Percentiles rank a stretch among this genome's conserved stretches.
Evolutionary conservation across 73 alveolate genomes (phyloP).

Genomic region (Stentor coeruleus): DNA sequence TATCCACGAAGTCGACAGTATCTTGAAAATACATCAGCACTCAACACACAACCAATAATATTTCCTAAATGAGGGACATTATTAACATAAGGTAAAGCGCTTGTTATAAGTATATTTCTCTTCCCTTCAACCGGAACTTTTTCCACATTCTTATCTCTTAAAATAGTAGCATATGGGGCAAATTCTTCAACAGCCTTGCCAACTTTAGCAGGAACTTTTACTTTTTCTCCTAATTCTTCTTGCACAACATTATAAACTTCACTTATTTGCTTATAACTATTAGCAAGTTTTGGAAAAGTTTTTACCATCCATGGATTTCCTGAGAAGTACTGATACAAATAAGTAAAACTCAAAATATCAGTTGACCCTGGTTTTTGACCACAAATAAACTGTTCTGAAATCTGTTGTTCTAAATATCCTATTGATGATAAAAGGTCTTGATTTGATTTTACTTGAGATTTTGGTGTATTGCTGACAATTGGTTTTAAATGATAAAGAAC

Average conservation of each 20-base stretch:
- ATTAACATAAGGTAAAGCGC: constrained; percentile 98
- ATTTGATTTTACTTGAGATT: not conserved
- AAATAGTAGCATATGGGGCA: not conserved
- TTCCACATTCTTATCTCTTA: constrained; percentile 44
- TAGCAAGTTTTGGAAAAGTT: not conserved
- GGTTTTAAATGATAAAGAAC: constrained; percentile 1
- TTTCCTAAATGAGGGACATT: constrained; percentile 99
- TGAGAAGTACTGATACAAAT: constrained; percentile 3
- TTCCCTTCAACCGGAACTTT: constrained; percentile 60
- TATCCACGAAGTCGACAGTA: constrained; percentile 90
- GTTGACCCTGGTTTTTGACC: constrained; percentile 13
- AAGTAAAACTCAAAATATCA: constrained; percentile 1
- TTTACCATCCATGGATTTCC: constrained; percentile 25
- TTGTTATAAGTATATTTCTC: constrained; percentile 90
- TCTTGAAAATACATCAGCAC: constrained; percentile 98
- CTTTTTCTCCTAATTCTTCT: not conserved
- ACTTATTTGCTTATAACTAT: not conserved
- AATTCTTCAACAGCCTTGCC: not conserved
- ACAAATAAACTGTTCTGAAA: not conserved
- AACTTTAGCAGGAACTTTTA: not conserved
- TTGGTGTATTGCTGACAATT: not conserved
- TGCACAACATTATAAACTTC: not conserved
- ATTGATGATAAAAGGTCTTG: not conserved
- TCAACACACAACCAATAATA: constrained; percentile 96
- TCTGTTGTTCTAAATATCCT: not conserved